Conservation (phyloP, 2,329 filamentous ascomycete species). For the Penicillium brasilianum region DNA sequence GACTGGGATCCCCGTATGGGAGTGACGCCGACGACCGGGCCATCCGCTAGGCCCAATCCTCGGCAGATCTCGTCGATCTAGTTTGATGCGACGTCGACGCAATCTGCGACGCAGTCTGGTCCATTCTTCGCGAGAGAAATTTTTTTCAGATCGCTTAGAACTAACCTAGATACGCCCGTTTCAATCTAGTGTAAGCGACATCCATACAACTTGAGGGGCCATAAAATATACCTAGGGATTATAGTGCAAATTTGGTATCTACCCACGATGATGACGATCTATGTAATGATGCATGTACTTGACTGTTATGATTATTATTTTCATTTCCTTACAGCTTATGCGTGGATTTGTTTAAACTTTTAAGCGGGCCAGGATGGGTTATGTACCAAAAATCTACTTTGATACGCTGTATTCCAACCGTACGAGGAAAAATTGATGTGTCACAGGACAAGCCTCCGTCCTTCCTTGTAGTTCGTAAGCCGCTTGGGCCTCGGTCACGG, state of each 20-base stretch:
- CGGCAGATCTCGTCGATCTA: conserved; percentile 7
- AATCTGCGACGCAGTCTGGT: background rate
- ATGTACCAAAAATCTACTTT: background rate
- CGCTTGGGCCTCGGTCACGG: background rate
- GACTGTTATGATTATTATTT: background rate
- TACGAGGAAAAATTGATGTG: conserved; percentile 3
- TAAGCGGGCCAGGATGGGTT: background rate
- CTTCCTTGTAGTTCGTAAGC: background rate
- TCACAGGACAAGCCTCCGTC: background rate
- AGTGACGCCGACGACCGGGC: background rate
- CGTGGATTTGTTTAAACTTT: background rate
- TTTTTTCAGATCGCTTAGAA: background rate
- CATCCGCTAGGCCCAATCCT: conserved; percentile 5
- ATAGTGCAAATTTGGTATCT: background rate
- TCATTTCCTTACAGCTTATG: background rate
- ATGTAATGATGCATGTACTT: background rate
- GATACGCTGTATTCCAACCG: background rate
- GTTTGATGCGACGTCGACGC: conserved; percentile 7
- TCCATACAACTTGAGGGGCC: background rate
- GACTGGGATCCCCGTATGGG: background rate
- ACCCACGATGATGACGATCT: background rate
- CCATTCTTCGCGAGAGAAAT: background rate
- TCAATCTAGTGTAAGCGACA: background rate
- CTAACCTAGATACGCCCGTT: background rate
- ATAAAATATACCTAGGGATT: background rate